Evolutionary conservation across 2,329 filamentous ascomycete genomes (phyloP), one percentile per base, ranked within the genome.

Genomic region (Sphaerulina populicola): DNA sequence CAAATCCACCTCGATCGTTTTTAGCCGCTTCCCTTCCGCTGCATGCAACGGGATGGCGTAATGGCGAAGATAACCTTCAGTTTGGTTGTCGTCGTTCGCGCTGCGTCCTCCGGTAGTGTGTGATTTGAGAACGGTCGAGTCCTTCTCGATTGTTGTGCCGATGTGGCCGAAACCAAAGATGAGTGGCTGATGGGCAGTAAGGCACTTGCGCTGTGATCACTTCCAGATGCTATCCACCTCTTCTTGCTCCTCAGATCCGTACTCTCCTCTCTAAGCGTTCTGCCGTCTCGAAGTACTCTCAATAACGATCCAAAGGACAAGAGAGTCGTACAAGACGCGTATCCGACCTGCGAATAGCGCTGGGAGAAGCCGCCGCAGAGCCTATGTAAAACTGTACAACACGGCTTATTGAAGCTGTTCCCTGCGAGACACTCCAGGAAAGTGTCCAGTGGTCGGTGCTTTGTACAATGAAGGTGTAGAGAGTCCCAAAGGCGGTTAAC

Each of bases 391-490:
- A n/a, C 18, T 18, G 18, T 18, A 35, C 36, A 15, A 33, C 36
- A 15, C 23, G n/a, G 23, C 37, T 39, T 14, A n/a, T 23, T 27
- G 23, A 27, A 6, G 45, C 15, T 42, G 36, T 40, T 15, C 21
- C n/a, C 14, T 18, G 15, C 21, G 23, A 40, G 10, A 41, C 39
- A 12, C 18, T 12, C 14, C 14, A 35, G 23, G 46, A 18, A 31
- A 40, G 14, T n/a, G 35, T 36, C 36, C 6, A 33, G 27, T 33
- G 27, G 38, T 48, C 46, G 29, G 41, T 53, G 52, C 50, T 49
- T 11, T 46, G 54, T 54, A 53, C 53, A 58, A 52, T 38, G 53
- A 54, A 53, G 46, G 56, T 49, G 47, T 40, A 39, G 33, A 41
- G 10, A 5, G 29, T 51, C 54, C 48, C 47, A 56, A 53, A 51